Conservation (phyloP, 306 rosid species). For the Dryas drummondii region DNA sequence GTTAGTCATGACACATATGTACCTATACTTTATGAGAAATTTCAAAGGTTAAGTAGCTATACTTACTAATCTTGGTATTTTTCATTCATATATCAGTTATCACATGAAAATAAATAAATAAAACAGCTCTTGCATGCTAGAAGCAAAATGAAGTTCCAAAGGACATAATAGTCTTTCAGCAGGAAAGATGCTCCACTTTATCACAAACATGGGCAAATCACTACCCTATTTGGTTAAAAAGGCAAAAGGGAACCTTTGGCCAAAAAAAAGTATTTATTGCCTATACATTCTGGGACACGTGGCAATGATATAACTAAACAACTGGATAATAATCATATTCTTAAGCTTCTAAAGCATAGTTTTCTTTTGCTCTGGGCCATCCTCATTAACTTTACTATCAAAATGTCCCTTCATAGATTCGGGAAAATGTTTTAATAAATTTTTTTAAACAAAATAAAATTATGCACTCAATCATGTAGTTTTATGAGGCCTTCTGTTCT, state of each 20-base stretch:
- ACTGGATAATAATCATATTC: conserved; percentile 48
- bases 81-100: too few relatives aligned
- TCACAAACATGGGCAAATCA: conserved; percentile 30
- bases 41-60: too few relatives aligned
- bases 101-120: not conserved
- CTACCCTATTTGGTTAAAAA: conserved; percentile 25
- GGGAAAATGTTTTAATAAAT: conserved; percentile 10
- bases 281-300: conserved; percentile 26
- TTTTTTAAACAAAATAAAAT: conserved; percentile 16
- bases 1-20: too few relatives aligned
- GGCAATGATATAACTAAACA: conserved; percentile 50
- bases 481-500: not conserved
- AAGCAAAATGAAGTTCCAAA: not conserved
- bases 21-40: too few relatives aligned
- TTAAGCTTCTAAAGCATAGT: conserved; percentile 40
- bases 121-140: too few relatives aligned
- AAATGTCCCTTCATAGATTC: conserved; percentile 28
- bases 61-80: too few relatives aligned
- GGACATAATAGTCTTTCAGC: conserved; percentile 24
- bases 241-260: not conserved
- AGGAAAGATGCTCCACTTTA: conserved; percentile 37
- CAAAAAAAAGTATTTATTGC: conserved; percentile 22
- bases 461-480: conserved; percentile 31
- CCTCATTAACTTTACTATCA: conserved; percentile 32
- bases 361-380: conserved; percentile 32